Conservation (phyloP, 2,329 filamentous ascomycete genomes). For the Ophiosphaerella herpotricha region DNA sequence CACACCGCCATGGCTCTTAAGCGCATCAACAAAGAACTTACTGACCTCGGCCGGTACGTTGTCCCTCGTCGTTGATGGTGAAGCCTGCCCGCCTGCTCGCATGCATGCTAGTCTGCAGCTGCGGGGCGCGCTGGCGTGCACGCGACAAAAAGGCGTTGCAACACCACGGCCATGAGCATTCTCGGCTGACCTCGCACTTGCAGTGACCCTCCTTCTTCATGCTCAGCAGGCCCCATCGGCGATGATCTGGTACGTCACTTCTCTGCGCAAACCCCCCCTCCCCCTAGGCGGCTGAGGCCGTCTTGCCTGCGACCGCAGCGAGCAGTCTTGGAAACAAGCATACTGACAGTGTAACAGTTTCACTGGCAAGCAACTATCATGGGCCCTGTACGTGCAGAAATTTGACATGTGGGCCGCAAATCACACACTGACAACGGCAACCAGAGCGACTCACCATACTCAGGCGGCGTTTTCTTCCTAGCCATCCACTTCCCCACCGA, state of each 20-base stretch:
- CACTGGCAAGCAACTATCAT: conserved; percentile 99
- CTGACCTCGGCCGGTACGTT: conserved; percentile 81
- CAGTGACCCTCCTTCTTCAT: conserved; percentile 97
- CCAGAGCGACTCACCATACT: conserved; percentile 94
- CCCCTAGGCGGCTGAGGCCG: conserved; percentile 36
- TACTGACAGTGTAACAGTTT: conserved; percentile 66
- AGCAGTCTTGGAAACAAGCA: conserved; percentile 16
- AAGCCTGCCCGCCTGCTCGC: conserved; percentile 41
- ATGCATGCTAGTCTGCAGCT: conserved; percentile 45
- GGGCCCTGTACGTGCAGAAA: conserved; percentile 79
- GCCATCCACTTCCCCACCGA: conserved; percentile 99
- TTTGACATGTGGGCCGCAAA: conserved; percentile 6
- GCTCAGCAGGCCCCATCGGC: conserved; percentile 94
- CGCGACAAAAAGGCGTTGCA: conserved; percentile 14
- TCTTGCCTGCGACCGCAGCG: conserved; percentile 18
- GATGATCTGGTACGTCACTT: conserved; percentile 87
- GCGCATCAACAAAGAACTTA: conserved; percentile 93
- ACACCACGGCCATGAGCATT: conserved; percentile 3
- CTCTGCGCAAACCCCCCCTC: conserved; percentile 22
- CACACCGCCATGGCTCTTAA: conserved; percentile 74
- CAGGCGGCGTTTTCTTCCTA: conserved; percentile 98
- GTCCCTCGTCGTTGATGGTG: conserved; percentile 18
- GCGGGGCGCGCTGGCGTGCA: conserved; percentile 35
- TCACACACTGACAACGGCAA: conserved; percentile 34
- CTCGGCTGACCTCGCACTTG: conserved; percentile 39